Evolutionary conservation across 306 rosid species (phyloP).

Genomic region (Mimosa bimucronata): DNA sequence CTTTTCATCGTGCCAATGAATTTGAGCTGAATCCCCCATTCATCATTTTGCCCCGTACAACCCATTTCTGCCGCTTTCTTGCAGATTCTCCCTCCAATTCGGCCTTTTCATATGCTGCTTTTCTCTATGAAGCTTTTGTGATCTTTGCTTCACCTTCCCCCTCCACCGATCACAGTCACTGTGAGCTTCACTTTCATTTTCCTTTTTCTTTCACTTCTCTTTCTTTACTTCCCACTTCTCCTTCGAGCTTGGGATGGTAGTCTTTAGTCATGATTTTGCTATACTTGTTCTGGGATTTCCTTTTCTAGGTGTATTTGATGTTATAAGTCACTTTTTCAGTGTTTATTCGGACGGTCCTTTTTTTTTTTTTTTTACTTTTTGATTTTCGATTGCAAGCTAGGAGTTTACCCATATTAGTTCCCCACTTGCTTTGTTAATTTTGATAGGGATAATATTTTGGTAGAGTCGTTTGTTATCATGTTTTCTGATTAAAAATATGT

Average conservation of each 20-base stretch:
- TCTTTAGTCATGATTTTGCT: slow-evolving; percentile 7
- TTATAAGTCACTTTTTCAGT: slow-evolving; percentile 6
- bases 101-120: slow-evolving; percentile 21
- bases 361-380: slow-evolving; percentile 31
- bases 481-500: neutral
- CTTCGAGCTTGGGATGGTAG: neutral
- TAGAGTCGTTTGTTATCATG: neutral
- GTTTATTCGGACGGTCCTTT: slow-evolving; percentile 24
- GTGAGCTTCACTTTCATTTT: slow-evolving; percentile 40
- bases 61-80: slow-evolving; percentile 39
- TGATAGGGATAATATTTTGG: neutral
- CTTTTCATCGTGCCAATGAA: slow-evolving; percentile 44
- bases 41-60: slow-evolving; percentile 33
- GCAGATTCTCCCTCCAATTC: slow-evolving; percentile 37
- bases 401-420: slow-evolving; percentile 13
- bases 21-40: slow-evolving; percentile 14
- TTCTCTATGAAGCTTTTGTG: slow-evolving; percentile 37
- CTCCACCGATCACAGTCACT: slow-evolving; percentile 33
- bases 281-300: slow-evolving; percentile 24
- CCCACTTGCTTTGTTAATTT: neutral
- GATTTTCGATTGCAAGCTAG: slow-evolving; percentile 29
- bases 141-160: slow-evolving; percentile 19
- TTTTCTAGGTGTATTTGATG: slow-evolving; percentile 9
- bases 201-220: neutral
- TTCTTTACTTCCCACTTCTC: neutral